Conservation (phyloP, 139 green algal species). For the Chlorella sp. region DNA sequence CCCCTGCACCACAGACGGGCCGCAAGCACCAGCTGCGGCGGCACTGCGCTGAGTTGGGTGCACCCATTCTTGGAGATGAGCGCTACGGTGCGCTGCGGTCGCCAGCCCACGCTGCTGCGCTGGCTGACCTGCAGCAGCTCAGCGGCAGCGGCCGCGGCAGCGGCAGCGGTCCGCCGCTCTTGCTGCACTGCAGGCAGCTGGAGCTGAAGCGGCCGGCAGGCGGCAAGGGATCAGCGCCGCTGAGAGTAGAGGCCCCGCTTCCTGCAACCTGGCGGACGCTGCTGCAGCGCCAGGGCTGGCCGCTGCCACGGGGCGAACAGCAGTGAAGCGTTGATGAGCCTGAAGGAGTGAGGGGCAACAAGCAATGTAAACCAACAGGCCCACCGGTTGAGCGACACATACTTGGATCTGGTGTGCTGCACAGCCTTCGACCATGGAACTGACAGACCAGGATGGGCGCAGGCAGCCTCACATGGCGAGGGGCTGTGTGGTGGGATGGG, state of each 20-base stretch:
- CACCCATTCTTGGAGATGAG: constrained; percentile 56
- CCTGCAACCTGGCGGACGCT: constrained; percentile 17
- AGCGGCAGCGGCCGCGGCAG: background rate
- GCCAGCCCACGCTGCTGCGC: background rate
- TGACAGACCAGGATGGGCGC: too few species aligned
- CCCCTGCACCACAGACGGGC: constrained; percentile 27
- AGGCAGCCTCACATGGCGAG: too few species aligned
- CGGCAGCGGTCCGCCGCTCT: background rate
- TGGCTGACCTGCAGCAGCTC: background rate
- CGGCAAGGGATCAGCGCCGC: background rate
- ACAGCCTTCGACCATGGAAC: too few species aligned
- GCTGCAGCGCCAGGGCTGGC: constrained; percentile 30
- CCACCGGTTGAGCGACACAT: too few species aligned
- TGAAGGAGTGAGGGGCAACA: too few species aligned
- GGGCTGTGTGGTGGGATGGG: too few species aligned
- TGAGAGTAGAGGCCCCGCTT: constrained; percentile 14
- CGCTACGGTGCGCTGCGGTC: constrained; percentile 29
- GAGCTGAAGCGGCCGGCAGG: background rate
- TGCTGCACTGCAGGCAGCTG: constrained; percentile 48
- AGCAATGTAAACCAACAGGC: too few species aligned
- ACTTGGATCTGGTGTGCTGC: too few species aligned
- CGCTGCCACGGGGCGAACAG: constrained; percentile 1
- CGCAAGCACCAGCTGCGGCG: constrained; percentile 66
- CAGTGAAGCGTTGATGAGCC: too few species aligned
- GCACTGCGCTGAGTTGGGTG: constrained; percentile 54